Percentiles rank a stretch among this genome's conserved stretches.
phyloP scores from a whole-genome alignment of 2,329 filamentous ascomycete species.

The Aspergillus clavatus region DNA sequence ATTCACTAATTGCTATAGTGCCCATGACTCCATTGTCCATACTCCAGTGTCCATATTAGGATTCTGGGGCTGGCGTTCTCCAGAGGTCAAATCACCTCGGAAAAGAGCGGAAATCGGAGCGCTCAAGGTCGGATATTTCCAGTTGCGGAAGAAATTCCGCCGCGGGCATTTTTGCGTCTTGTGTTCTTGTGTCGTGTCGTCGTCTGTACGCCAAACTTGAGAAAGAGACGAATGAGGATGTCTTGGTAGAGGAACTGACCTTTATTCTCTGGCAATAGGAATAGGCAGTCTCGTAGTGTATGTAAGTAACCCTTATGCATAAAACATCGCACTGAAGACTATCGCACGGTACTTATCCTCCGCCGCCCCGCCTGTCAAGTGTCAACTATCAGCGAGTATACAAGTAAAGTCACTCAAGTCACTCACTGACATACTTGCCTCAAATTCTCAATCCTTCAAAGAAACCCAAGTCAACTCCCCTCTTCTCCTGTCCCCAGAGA shows the following conservation, averaged over 20 bases:
- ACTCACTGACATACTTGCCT: background rate
- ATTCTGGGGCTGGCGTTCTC: too few species aligned
- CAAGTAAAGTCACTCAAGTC: too few species aligned
- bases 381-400: background rate
- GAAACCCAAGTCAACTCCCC: slow-evolving; percentile 3
- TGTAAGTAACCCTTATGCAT: background rate
- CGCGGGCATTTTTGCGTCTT: background rate
- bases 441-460: background rate
- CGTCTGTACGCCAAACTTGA: too few species aligned
- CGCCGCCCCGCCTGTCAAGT: background rate
- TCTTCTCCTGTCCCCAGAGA: background rate
- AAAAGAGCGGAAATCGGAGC: slow-evolving; percentile 18
- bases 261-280: too few species aligned
- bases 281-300: background rate
- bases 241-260: too few species aligned
- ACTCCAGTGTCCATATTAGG: too few species aligned
- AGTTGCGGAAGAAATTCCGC: slow-evolving; percentile 17
- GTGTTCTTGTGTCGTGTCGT: too few species aligned
- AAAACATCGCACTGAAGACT: background rate
- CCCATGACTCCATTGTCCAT: too few species aligned
- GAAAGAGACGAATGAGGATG: too few species aligned
- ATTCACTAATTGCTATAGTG: too few species aligned
- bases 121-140: slow-evolving; percentile 11
- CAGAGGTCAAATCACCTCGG: slow-evolving; percentile 7
- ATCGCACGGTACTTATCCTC: background rate